Conservation (phyloP, 2,329 filamentous ascomycete genomes). For the Aspergillus ibericus region DNA sequence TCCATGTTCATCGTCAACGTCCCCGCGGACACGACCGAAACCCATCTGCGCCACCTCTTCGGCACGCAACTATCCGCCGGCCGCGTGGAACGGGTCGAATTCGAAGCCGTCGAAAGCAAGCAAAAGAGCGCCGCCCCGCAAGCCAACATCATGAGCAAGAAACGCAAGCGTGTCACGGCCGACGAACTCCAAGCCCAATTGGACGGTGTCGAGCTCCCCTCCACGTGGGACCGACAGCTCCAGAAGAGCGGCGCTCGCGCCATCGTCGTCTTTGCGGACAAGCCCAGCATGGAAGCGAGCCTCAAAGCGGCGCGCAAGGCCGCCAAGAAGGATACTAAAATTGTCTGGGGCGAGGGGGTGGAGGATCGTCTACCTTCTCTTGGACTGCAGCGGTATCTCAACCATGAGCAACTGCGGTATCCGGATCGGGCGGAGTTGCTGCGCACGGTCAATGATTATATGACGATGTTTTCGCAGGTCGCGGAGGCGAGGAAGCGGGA, state of each 20-base stretch:
- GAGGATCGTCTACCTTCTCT: constrained; percentile 58
- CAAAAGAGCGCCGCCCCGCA: constrained; percentile 24
- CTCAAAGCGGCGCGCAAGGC: constrained; percentile 72
- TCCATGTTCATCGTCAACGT: constrained; percentile 90
- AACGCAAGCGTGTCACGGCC: constrained; percentile 54
- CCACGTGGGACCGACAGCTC: constrained; percentile 70
- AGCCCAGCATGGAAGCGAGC: constrained; percentile 71
- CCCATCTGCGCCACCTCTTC: constrained; percentile 75
- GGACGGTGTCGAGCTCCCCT: constrained; percentile 63
- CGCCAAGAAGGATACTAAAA: constrained; percentile 44
- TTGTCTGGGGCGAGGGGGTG: constrained; percentile 67
- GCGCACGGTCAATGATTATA: constrained; percentile 77
- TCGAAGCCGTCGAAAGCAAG: constrained; percentile 58
- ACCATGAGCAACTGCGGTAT: constrained; percentile 70
- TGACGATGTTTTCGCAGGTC: constrained; percentile 70
- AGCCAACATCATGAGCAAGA: constrained; percentile 44
- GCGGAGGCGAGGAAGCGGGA: constrained; percentile 65
- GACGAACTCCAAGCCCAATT: constrained; percentile 57
- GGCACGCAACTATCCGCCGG: constrained; percentile 71
- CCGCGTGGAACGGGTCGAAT: constrained; percentile 73
- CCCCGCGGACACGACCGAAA: constrained; percentile 77
- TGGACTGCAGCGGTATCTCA: constrained; percentile 56
- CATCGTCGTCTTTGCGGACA: constrained; percentile 80
- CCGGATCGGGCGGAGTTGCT: constrained; percentile 69
- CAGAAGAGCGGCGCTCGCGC: constrained; percentile 75